Evolutionary conservation across 441 rosid species (phyloP), one percentile per base, ranked within the genome.

Genomic region (Adansonia rubrostipa): DNA sequence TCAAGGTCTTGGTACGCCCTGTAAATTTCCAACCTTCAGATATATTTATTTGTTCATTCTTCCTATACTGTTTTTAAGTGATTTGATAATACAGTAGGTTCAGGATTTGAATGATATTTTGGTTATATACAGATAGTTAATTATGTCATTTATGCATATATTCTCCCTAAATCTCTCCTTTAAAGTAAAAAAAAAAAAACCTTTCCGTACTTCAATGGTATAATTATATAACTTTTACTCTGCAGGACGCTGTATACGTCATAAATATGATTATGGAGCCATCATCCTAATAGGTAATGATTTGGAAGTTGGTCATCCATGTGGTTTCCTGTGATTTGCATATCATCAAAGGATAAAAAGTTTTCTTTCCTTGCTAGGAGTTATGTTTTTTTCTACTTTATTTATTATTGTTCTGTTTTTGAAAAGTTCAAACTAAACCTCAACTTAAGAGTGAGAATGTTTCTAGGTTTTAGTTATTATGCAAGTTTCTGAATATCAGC

Each of bases 191-290:
- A 17, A 19, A 13, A 47, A 47, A 36, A 42, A 9, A 0, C 0
- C 1, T 8, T 33, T 71, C n/a, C n/a, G 7, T 45, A 75, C 17
- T 50, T 65, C 73, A 61, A 33, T 24, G 40, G 22, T 54, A 57
- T 57, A 58, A 68, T 67, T 65, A 54, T 48, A 53, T 44, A n/a
- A 62, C 75, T 82, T 56, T 14, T 17, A n/a, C 69, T 83, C 13
- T 86, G 80, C 82, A 96, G 99, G 99, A 54, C 96, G 99, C 60
- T 96, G 98, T 80, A 93, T 96, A 82, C 89, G 99, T 15, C 98
- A 94, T 84, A 90, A 87, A 80, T 82, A 82, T 84, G 99, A 96
- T 80, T 94, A 94, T 88, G 99, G 99, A 77, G 98, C 98, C 78
- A 88, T 96, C 87, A 89, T 96, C 79, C 86, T 94, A 10, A 80